Evolutionary conservation across 768 basidiomycete genomes (phyloP), one percentile per base, ranked within the genome.

Genomic region (Psilocybe azurescens): DNA sequence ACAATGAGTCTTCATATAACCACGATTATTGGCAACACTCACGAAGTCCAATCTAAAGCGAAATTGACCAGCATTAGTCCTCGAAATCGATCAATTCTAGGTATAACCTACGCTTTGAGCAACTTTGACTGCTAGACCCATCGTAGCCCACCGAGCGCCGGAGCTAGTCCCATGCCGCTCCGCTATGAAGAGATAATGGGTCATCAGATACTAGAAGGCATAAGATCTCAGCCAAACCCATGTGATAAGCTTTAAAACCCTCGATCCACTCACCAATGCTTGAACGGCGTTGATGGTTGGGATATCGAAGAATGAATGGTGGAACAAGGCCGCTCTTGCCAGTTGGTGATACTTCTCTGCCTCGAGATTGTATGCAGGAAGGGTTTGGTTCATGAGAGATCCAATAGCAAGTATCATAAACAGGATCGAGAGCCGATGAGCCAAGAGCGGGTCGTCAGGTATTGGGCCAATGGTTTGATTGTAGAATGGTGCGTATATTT

Each of bases 301-400:
- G 39, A 87, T 84, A 65, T 90, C 88, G 64, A 90, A 86, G 51
- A 90, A 81, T 1, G 86, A 84, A 61, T 80, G 79, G 54, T 86
- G 82, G 74, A 89, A 89, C 18, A 90, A 77, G 1, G 88, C 79
- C 1, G 89, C 88, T 60, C 86, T 82, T 3, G 87, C 86, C 16
- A 90, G 74, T 59, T 89, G 87, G 65, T 89, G 83, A 64, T 87
- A 90, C 69, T 88, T 88, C 70, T 89, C 87, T 1, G 89, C 89
- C 58, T 90, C 89, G 48, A 88, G 69, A 55, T 80, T 87, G 68
- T 89, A 89, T 0, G 88, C 81, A 14, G 83, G 76, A 39, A 84
- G 73, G 16, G 77, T 71, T 3, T 81, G 79, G 67, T 89, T 83
- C 81, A 89, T 86, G 53, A 89, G 78, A 10, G 81, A 82, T 3